Evolutionary conservation across 805 yeast species (phyloP), one percentile per base, ranked within the genome.

Genomic region (Suhomyces sp.): DNA sequence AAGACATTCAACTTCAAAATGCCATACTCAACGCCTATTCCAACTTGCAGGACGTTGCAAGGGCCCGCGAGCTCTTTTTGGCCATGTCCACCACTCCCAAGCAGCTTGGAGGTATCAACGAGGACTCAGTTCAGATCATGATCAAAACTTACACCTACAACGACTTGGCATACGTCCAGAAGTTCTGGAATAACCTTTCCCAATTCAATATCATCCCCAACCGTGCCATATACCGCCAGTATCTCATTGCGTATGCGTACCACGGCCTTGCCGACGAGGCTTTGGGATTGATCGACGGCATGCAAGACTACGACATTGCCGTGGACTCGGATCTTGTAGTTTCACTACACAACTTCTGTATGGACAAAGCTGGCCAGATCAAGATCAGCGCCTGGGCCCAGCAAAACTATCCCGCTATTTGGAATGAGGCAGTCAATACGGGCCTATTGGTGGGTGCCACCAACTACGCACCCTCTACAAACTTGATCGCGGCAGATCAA

Each of bases 171-270:
- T 81, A 82, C 49, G 88, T 85, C 6, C 79, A 78, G 52, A 73
- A 78, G 43, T 79, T 86, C 43, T 88, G 90, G 86, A 74, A 78
- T 49, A 79, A 79, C 52, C 63, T 87, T 22, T 78, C 85, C 0
- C 71, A 71, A 39, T 82, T 75, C 58, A 79, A 78, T 0, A 66
- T 87, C 4, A 56, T 73, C 10, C 88, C 89, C 0, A 76, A 80
- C 53, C 67, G 76, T 33, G 74, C 74, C 8, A 75, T 84, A 31
- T 79, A 77, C 61, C 77, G 75, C 40, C 89, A 86, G 62, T 84
- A 80, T 58, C 65, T 88, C 31, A 79, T 86, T 51, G 88, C 90
- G 0, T 84, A 86, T 62, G 85, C 87, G 53, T 85, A 84, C 57
- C 83, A 83, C 61, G 90, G 86, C 7, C 69, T 77, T 44, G 78